Evolutionary conservation across 257 asterid species (phyloP), one percentile per base, ranked within the genome.

Genomic region (Mentha longifolia): DNA sequence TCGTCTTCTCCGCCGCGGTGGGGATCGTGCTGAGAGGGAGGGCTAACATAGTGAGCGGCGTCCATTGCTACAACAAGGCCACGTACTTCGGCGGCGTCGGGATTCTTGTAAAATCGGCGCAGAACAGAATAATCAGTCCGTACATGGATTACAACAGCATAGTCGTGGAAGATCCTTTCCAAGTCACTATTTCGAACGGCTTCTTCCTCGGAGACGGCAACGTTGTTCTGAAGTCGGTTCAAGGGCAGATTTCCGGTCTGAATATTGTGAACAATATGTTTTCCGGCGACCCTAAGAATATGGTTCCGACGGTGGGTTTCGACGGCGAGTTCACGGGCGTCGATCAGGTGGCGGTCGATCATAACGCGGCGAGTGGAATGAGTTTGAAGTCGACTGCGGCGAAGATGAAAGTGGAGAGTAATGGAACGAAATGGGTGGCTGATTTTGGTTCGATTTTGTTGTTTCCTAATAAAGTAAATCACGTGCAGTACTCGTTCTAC

Each of bases 31-130:
- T 86, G 3, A 25, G 83, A 9, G 92, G 90, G 9, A 79, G 77
- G 22, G 92, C 92, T 12, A 88, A 86, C 22, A 78, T 85, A 3
- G 39, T 86, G 30, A 83, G 78, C 5, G 84, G 85, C 13, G 90
- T 82, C 0, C 96, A 86, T 55, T 89, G 92, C 25, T 83, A 89
- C 17, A 85, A 86, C 78, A 86, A 89, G 79, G 96, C 96, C 2
- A 64, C 84, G 2, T 52, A 6, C 49, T 85, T 80, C 39, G 91
- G 89, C 12, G 92, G 96, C 2, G 73, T 80, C 3, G 90, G 96
- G 3, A 86, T 89, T 25, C 52, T 77, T 3, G 84, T 86, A 0
- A 76, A 77, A 69, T 81, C 88, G 5, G 87, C 89, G 0, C 90
- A 84, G 65, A 84, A 83, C 12, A 71, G 96, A 71, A 86, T 88